Conservation (phyloP, 1,284 basidiomycete species). For the Marasmius fiardii region DNA sequence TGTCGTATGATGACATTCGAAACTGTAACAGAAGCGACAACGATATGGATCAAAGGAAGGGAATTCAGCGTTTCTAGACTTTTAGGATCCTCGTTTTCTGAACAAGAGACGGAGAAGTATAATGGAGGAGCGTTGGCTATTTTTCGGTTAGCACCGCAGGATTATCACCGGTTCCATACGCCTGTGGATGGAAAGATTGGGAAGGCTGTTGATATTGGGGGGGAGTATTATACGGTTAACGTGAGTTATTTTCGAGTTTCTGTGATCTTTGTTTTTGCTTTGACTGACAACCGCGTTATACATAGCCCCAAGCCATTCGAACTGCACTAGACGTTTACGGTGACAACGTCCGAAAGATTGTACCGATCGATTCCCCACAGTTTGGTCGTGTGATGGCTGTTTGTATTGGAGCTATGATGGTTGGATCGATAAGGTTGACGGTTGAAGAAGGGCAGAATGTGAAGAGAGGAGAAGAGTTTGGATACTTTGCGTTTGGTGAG, state of each 20-base stretch:
- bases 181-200: slow-evolving; percentile 87
- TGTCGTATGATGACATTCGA: slow-evolving; percentile 94
- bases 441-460: slow-evolving; percentile 80
- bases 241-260: slow-evolving; percentile 39
- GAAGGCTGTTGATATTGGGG: slow-evolving; percentile 74
- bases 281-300: too few species aligned
- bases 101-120: slow-evolving; percentile 61
- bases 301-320: slow-evolving; percentile 77
- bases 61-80: slow-evolving; percentile 84
- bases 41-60: slow-evolving; percentile 96
- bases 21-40: slow-evolving; percentile 80
- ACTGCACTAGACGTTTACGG: slow-evolving; percentile 90
- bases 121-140: slow-evolving; percentile 79
- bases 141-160: slow-evolving; percentile 92
- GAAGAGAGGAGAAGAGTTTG: slow-evolving; percentile 85
- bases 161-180: slow-evolving; percentile 96
- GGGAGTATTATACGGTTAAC: slow-evolving; percentile 94
- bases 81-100: slow-evolving; percentile 76
- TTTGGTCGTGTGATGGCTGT: slow-evolving; percentile 90
- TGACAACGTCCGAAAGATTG: slow-evolving; percentile 89
- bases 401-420: slow-evolving; percentile 94
- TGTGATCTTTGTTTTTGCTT: neutral
- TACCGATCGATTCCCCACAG: slow-evolving; percentile 82
- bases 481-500: slow-evolving; percentile 90
- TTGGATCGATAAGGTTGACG: slow-evolving; percentile 83